Conservation (phyloP, 495 filamentous ascomycete species). For the Podospora pseudopauciseta region DNA sequence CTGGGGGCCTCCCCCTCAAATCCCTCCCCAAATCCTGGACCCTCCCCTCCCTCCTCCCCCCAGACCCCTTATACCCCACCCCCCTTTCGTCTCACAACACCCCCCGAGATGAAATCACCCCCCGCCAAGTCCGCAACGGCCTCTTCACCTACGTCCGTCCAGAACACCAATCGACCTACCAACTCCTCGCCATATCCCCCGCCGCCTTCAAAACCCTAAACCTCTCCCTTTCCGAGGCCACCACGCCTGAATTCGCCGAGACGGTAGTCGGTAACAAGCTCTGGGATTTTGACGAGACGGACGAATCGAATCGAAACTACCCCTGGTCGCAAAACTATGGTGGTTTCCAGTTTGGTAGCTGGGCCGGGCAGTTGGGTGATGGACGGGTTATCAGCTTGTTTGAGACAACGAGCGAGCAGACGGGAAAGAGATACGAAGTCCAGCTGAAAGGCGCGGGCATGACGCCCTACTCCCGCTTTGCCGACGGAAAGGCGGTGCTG, state of each 20-base stretch:
- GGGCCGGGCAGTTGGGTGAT: slow-evolving; percentile 95
- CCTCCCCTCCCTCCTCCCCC: slow-evolving; percentile 74
- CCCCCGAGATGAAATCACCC: slow-evolving; percentile 68
- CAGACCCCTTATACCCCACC: slow-evolving; percentile 77
- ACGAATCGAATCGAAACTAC: slow-evolving; percentile 66
- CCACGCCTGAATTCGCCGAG: slow-evolving; percentile 69
- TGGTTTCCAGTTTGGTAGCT: slow-evolving; percentile 79
- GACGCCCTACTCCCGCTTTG: slow-evolving; percentile 94
- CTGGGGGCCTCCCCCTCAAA: slow-evolving; percentile 46
- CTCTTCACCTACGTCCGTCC: slow-evolving; percentile 90
- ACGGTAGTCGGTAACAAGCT: slow-evolving; percentile 79
- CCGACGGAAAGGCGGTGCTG: slow-evolving; percentile 94
- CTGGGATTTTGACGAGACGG: slow-evolving; percentile 56
- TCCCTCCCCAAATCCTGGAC: slow-evolving; percentile 81
- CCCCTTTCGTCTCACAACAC: slow-evolving; percentile 76
- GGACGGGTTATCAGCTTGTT: slow-evolving; percentile 93
- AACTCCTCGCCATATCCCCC: slow-evolving; percentile 74
- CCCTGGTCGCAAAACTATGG: slow-evolving; percentile 99
- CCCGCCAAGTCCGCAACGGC: slow-evolving; percentile 79
- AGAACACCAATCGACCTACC: slow-evolving; percentile 61
- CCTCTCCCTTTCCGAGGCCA: slow-evolving; percentile 60
- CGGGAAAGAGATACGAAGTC: slow-evolving; percentile 73
- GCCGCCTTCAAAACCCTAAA: slow-evolving; percentile 77
- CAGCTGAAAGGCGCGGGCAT: slow-evolving; percentile 91
- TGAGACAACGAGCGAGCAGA: slow-evolving; percentile 74